These are phyloP conservation scores for Calonectria multiphialidica DNA, from an alignment of 2,329 filamentous ascomycete species.

Conservation along the genomic window DNA sequence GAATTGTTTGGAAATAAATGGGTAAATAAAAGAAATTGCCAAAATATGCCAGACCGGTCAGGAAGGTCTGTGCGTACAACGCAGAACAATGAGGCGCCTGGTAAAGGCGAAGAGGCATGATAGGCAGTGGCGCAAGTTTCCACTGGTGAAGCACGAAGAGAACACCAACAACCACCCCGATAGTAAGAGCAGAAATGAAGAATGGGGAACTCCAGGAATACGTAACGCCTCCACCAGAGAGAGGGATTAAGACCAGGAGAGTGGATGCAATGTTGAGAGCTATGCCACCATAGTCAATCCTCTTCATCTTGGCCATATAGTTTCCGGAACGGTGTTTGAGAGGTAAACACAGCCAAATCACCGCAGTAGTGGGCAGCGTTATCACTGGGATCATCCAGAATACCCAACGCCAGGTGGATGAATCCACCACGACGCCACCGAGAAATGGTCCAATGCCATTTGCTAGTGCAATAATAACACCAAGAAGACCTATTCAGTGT, in stretches of 20 bases:
- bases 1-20: neutral
- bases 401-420: neutral
- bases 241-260: neutral
- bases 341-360: neutral
- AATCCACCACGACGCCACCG: neutral
- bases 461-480: neutral
- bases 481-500: neutral
- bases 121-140: neutral
- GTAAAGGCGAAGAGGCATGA: neutral
- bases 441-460: neutral
- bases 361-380: neutral
- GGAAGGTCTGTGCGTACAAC: neutral
- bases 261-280: neutral
- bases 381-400: conserved; percentile 1
- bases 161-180: neutral
- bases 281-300: neutral
- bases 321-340: neutral
- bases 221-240: neutral
- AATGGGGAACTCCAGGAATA: neutral
- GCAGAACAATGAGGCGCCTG: neutral
- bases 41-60: neutral
- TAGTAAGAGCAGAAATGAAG: neutral
- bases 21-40: neutral
- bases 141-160: neutral
- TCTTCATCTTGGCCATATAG: conserved; percentile 1